Conservation (phyloP, 2,329 filamentous ascomycete species). For the Fusarium sambucinum region DNA sequence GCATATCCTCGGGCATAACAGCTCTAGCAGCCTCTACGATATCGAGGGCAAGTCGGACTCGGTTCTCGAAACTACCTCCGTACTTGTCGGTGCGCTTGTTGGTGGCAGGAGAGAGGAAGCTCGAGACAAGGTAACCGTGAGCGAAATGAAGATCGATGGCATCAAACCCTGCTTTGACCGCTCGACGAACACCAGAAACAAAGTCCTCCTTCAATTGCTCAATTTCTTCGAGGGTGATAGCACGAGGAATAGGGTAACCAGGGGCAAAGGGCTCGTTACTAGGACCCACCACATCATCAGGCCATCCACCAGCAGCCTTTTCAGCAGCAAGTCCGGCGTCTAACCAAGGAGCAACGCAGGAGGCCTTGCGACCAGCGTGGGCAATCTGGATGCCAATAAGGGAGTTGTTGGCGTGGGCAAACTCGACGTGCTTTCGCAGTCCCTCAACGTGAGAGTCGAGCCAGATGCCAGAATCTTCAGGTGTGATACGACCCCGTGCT, state of each 20-base stretch:
- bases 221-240: conserved; percentile 75
- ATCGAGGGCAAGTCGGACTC: conserved; percentile 75
- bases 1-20: conserved; percentile 74
- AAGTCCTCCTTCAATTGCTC: conserved; percentile 71
- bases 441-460: conserved; percentile 75
- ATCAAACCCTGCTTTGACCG: conserved; percentile 75
- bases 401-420: conserved; percentile 73
- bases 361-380: conserved; percentile 73
- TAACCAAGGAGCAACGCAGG: conserved; percentile 65
- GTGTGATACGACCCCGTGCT: conserved; percentile 77
- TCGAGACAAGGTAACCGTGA: conserved; percentile 80
- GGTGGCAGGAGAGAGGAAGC: conserved; percentile 74
- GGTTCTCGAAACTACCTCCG: conserved; percentile 78
- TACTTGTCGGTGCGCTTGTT: conserved; percentile 77
- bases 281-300: conserved; percentile 62
- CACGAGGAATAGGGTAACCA: conserved; percentile 70
- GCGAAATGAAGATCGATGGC: conserved; percentile 80
- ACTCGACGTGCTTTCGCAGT: conserved; percentile 70
- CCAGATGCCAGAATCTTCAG: conserved; percentile 71
- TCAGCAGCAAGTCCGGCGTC: conserved; percentile 56
- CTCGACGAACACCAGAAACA: conserved; percentile 63
- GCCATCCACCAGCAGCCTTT: conserved; percentile 65
- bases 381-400: conserved; percentile 76
- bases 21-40: conserved; percentile 73
- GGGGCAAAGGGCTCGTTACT: conserved; percentile 60